Evolutionary conservation across 2,329 filamentous ascomycete genomes (phyloP).

Genomic region (Nemania serpens): DNA sequence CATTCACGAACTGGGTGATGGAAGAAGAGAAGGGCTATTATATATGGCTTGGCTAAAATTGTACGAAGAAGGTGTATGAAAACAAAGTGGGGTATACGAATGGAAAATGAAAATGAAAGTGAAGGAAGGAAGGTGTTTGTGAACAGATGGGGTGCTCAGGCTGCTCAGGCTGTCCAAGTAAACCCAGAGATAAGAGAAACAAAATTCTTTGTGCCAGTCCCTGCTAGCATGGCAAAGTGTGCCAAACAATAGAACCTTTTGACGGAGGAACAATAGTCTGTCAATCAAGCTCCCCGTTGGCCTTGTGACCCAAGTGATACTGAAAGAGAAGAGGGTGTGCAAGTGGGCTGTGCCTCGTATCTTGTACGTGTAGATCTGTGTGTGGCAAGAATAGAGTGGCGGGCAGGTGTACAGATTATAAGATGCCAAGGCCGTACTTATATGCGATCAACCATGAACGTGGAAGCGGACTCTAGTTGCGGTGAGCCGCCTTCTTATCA

Average conservation of each 20-base stretch:
- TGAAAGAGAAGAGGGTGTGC: slow-evolving; percentile 18
- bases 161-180: slow-evolving; percentile 15
- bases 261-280: slow-evolving; percentile 28
- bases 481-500: slow-evolving; percentile 25
- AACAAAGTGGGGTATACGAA: slow-evolving; percentile 10
- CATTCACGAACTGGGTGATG: no score
- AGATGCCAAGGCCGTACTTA: slow-evolving; percentile 19
- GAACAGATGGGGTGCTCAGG: not conserved
- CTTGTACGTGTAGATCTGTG: not conserved
- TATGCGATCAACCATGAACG: slow-evolving; percentile 21
- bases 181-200: slow-evolving; percentile 33
- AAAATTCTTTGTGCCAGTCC: slow-evolving; percentile 31
- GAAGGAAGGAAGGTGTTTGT: slow-evolving; percentile 22
- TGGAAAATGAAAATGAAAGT: no score
- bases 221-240: slow-evolving; percentile 26
- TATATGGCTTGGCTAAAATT: slow-evolving; percentile 14
- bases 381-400: not conserved
- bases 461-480: slow-evolving; percentile 8
- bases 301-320: slow-evolving; percentile 1
- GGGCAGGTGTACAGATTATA: not conserved
- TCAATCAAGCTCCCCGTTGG: slow-evolving; percentile 15
- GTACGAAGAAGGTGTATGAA: not conserved
- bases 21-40: slow-evolving; percentile 7
- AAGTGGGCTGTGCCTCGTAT: not conserved
- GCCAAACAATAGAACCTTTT: slow-evolving; percentile 28